These are phyloP conservation scores for Penicillium sp. DNA, from an alignment of 2,329 filamentous ascomycete genomes.

Conservation along the genomic window DNA sequence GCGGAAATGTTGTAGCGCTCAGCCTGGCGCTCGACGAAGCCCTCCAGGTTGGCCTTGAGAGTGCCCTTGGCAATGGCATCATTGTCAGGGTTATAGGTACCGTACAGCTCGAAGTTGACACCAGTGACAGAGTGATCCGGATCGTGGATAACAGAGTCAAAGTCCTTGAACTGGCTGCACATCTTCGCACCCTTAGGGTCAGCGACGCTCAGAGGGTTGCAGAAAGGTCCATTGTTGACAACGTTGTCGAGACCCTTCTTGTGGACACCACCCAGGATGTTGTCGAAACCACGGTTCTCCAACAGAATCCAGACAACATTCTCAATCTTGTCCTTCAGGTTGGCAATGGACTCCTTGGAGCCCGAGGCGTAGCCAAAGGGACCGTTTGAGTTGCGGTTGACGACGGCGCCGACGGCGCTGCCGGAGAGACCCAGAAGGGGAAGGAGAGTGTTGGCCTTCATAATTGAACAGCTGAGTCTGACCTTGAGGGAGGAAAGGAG, in stretches of 20 bases:
- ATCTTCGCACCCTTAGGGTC: slow-evolving; percentile 29
- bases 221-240: slow-evolving; percentile 45
- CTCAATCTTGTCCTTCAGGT: slow-evolving; percentile 41
- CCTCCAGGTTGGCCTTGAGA: slow-evolving; percentile 34
- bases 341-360: slow-evolving; percentile 36
- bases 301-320: slow-evolving; percentile 42
- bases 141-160: slow-evolving; percentile 45
- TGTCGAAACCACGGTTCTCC: slow-evolving; percentile 44
- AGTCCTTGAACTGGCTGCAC: slow-evolving; percentile 40
- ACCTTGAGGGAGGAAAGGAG: slow-evolving; percentile 5
- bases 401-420: slow-evolving; percentile 23
- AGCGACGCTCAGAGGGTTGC: slow-evolving; percentile 41
- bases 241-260: slow-evolving; percentile 44
- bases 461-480: slow-evolving; percentile 11
- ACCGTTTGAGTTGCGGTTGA: slow-evolving; percentile 9
- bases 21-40: slow-evolving; percentile 45
- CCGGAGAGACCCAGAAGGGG: slow-evolving; percentile 26
- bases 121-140: slow-evolving; percentile 46
- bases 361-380: slow-evolving; percentile 34
- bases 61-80: slow-evolving; percentile 37
- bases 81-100: slow-evolving; percentile 43
- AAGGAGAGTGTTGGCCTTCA: slow-evolving; percentile 30
- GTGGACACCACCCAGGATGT: slow-evolving; percentile 46
- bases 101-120: slow-evolving; percentile 48
- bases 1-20: slow-evolving; percentile 36